These are phyloP conservation scores for Artemisia tridentata DNA, from an alignment of 129 eudicot species.

Conservation along the genomic window DNA sequence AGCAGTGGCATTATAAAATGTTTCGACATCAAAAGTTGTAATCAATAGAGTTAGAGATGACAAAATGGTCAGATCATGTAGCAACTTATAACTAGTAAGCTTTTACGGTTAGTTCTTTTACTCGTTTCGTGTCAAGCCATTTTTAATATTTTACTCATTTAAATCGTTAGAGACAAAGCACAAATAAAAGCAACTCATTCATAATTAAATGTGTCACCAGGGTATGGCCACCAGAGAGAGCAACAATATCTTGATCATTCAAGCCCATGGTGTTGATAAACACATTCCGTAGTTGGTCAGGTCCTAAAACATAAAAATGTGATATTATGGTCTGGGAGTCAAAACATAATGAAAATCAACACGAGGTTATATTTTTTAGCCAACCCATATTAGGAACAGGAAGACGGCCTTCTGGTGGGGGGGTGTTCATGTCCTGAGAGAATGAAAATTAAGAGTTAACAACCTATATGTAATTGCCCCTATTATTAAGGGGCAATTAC, in stretches of 20 bases:
- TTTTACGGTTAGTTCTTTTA: too few species aligned
- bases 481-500: too few species aligned
- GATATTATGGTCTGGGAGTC: neutral
- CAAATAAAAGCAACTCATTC: too few species aligned
- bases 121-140: too few species aligned
- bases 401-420: conserved; percentile 84
- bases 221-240: conserved; percentile 97
- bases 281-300: conserved; percentile 67
- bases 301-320: conserved; percentile 38
- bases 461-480: too few species aligned
- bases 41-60: neutral
- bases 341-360: neutral
- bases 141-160: too few species aligned
- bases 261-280: conserved; percentile 81
- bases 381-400: conserved; percentile 81
- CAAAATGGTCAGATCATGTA: neutral
- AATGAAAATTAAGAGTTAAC: neutral
- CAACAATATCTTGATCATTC: conserved; percentile 74
- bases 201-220: conserved; percentile 41
- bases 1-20: neutral
- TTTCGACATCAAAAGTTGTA: neutral
- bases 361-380: neutral
- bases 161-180: too few species aligned
- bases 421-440: conserved; percentile 55
- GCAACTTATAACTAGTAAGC: too few species aligned